These are phyloP conservation scores for Phytophthora pini DNA, from an alignment of 352 stramenopile species.

Conservation along the genomic window DNA sequence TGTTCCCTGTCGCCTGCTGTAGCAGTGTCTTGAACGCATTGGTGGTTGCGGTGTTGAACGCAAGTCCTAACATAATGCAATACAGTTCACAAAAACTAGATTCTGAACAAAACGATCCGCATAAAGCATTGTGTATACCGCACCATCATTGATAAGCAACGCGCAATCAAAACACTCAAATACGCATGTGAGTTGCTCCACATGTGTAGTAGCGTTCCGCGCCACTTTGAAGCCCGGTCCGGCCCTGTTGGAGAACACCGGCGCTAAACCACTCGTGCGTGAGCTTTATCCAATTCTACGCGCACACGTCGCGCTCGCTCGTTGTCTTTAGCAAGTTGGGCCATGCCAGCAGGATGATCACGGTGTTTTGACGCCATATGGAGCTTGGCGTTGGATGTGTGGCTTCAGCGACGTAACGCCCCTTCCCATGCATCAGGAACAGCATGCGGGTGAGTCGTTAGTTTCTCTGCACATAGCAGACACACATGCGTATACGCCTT, in stretches of 20 bases:
- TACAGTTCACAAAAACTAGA: no score
- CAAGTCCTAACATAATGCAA: background rate
- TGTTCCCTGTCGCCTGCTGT: background rate
- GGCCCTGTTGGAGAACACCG: background rate
- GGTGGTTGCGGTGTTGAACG: constrained; percentile 2
- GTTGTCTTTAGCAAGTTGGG: background rate
- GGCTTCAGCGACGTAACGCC: background rate
- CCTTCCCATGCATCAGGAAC: background rate
- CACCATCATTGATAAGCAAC: constrained; percentile 1
- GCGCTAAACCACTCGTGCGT: background rate
- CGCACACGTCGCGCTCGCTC: background rate
- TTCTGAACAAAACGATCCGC: background rate
- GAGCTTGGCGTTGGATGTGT: background rate
- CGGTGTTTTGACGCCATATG: background rate
- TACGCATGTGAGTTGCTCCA: background rate
- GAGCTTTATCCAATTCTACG: background rate
- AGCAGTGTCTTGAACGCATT: background rate
- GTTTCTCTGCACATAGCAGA: background rate
- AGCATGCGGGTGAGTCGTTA: background rate
- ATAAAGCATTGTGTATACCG: background rate
- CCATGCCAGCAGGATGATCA: background rate
- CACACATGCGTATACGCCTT: constrained; percentile 1
- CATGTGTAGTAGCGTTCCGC: background rate
- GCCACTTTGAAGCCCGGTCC: background rate
- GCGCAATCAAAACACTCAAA: background rate